A percentile compares a stretch with the other conserved stretches of the same genome.
These are phyloP conservation scores for Linanthus parryae DNA, from an alignment of 148 eudicot species.

Conservation along the genomic window DNA sequence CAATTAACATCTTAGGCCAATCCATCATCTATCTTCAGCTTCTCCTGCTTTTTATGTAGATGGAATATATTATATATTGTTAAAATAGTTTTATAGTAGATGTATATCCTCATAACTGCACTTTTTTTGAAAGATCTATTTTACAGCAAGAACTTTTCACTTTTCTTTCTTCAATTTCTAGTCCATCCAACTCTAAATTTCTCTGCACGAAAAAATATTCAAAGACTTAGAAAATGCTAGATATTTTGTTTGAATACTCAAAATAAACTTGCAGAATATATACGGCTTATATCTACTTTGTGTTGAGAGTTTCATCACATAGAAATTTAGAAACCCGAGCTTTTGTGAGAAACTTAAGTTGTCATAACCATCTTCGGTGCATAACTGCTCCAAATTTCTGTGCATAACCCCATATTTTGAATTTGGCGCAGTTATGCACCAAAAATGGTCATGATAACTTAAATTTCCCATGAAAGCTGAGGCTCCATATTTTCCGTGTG, in stretches of 20 bases:
- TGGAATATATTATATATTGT: background rate
- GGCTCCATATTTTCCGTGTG: conserved; percentile 64
- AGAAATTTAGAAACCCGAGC: conserved; percentile 58
- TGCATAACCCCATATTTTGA: conserved; percentile 33
- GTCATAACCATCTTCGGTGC: conserved; percentile 51
- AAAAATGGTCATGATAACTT: conserved; percentile 54
- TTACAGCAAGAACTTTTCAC: conserved; percentile 48
- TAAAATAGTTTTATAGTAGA: background rate
- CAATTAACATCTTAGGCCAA: conserved; percentile 52
- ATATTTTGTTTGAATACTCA: too few species aligned
- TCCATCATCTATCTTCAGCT: conserved; percentile 58
- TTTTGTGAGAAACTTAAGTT: conserved; percentile 50
- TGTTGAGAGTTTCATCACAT: conserved; percentile 78
- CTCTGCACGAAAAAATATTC: conserved; percentile 30
- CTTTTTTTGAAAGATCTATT: conserved; percentile 42
- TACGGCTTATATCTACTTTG: conserved; percentile 74
- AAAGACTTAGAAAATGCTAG: too few species aligned
- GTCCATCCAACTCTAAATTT: conserved; percentile 70
- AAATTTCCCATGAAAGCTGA: conserved; percentile 59
- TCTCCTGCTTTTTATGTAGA: conserved; percentile 49
- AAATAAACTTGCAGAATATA: too few species aligned
- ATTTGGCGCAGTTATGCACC: conserved; percentile 36
- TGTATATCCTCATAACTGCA: background rate
- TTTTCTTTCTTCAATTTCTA: conserved; percentile 63
- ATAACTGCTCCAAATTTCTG: conserved; percentile 39